phyloP scores from a whole-genome alignment of 306 rosid genomes.

The Glycine tomentella region DNA sequence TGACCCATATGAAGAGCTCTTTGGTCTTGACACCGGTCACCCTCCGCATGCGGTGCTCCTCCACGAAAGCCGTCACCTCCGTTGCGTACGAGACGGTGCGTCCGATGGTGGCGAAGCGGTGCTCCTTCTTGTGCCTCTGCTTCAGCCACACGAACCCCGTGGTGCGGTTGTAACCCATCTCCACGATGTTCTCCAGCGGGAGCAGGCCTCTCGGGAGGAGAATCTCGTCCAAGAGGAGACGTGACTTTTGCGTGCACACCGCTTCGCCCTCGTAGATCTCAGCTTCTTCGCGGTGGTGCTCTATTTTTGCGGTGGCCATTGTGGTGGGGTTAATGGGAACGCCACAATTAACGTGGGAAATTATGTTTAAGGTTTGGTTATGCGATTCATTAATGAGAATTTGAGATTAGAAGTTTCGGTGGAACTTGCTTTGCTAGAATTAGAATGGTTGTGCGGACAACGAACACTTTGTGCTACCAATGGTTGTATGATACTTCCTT shows the following conservation, averaged over 20 bases:
- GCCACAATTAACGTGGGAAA: too few species aligned
- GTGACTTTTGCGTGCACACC: conserved; percentile 61
- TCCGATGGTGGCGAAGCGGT: conserved; percentile 56
- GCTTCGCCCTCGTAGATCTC: conserved; percentile 68
- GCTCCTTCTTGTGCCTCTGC: conserved; percentile 64
- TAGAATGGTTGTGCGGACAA: too few species aligned
- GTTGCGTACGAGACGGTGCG: conserved; percentile 61
- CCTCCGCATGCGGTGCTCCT: conserved; percentile 65
- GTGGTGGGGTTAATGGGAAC: too few species aligned
- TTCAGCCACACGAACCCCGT: conserved; percentile 77
- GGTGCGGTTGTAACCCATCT: conserved; percentile 64
- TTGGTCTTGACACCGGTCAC: conserved; percentile 75
- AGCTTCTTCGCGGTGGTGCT: conserved; percentile 52
- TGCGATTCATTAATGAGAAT: too few species aligned
- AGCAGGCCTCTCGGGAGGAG: conserved; percentile 67
- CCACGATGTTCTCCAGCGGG: conserved; percentile 63
- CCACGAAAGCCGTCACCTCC: conserved; percentile 67
- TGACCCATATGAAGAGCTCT: conserved; percentile 65
- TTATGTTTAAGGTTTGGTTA: too few species aligned
- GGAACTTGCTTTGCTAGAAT: too few species aligned
- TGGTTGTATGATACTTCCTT: too few species aligned
- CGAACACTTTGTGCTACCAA: too few species aligned
- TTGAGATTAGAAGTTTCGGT: too few species aligned
- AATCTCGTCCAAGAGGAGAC: conserved; percentile 57
- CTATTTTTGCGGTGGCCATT: conserved; percentile 47